Conservation (phyloP, 257 asterid genomes). For the Plantago ovata region DNA sequence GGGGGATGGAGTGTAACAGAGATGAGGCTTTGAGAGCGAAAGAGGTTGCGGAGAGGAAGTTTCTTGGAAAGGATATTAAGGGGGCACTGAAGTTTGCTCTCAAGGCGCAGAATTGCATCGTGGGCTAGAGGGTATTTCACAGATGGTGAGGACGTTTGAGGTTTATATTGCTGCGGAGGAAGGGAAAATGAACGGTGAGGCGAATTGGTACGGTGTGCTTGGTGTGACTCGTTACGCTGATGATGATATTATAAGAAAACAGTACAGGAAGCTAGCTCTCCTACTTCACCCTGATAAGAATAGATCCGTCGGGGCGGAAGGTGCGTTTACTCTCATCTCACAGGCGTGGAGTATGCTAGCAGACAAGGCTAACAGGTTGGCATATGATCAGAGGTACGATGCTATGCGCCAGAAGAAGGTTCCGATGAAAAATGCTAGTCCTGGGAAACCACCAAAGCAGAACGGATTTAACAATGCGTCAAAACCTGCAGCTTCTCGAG, state of each 20-base stretch:
- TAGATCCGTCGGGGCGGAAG: slow-evolving; percentile 62
- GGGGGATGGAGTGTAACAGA: slow-evolving; percentile 71
- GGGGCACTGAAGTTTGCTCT: slow-evolving; percentile 67
- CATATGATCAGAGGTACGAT: slow-evolving; percentile 45
- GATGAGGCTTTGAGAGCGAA: slow-evolving; percentile 77
- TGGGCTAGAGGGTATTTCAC: slow-evolving; percentile 64
- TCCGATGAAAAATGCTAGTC: slow-evolving; percentile 27
- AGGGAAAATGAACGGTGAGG: slow-evolving; percentile 42
- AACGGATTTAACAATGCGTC: slow-evolving; percentile 58
- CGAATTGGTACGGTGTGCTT: slow-evolving; percentile 69
- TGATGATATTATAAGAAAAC: slow-evolving; percentile 58
- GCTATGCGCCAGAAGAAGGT: slow-evolving; percentile 24
- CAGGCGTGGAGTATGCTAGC: slow-evolving; percentile 79
- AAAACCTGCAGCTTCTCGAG: slow-evolving; percentile 35
- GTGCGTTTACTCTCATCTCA: slow-evolving; percentile 62
- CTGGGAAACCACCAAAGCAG: slow-evolving; percentile 36
- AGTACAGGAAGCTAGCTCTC: slow-evolving; percentile 65
- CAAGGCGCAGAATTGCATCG: slow-evolving; percentile 65
- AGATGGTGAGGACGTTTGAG: slow-evolving; percentile 60
- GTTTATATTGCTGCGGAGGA: slow-evolving; percentile 61
- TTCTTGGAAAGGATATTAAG: slow-evolving; percentile 45
- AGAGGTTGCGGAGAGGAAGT: slow-evolving; percentile 58
- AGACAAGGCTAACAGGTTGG: slow-evolving; percentile 46
- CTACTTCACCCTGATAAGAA: slow-evolving; percentile 80
- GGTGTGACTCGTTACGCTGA: slow-evolving; percentile 66